Evolutionary conservation across 2,329 filamentous ascomycete species (phyloP).

Genomic region (Albophoma yamanashiensis): DNA sequence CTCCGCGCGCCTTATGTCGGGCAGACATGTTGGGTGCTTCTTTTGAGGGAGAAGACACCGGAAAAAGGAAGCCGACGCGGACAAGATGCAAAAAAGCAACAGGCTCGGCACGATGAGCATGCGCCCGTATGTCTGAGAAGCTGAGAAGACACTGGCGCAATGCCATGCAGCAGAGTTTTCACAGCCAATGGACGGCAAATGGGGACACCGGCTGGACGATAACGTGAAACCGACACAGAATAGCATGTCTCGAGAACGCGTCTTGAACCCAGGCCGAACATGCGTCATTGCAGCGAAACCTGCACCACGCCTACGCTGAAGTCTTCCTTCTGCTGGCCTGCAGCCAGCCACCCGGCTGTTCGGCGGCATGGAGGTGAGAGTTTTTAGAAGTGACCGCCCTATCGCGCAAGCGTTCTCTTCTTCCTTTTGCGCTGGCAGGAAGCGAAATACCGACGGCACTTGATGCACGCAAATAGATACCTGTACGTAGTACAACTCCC

Average conservation of each 20-base stretch:
- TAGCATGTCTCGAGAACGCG: neutral
- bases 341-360: neutral
- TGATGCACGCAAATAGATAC: neutral
- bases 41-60: neutral
- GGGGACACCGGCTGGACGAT: neutral
- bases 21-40: neutral
- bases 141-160: neutral
- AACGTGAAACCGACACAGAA: neutral
- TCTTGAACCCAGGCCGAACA: neutral
- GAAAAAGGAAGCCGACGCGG: neutral
- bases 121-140: neutral
- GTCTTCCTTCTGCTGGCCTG: neutral
- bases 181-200: neutral
- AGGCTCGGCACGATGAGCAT: neutral
- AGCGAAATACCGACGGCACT: neutral
- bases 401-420: neutral
- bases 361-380: neutral
- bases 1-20: neutral
- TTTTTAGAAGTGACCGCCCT: neutral
- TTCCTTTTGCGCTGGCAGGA: neutral
- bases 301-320: neutral
- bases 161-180: neutral
- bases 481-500: neutral
- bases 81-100: neutral
- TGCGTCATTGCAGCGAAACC: neutral